phyloP scores from a whole-genome alignment of 805 yeast species.

The Monosporozyma servazzii region DNA sequence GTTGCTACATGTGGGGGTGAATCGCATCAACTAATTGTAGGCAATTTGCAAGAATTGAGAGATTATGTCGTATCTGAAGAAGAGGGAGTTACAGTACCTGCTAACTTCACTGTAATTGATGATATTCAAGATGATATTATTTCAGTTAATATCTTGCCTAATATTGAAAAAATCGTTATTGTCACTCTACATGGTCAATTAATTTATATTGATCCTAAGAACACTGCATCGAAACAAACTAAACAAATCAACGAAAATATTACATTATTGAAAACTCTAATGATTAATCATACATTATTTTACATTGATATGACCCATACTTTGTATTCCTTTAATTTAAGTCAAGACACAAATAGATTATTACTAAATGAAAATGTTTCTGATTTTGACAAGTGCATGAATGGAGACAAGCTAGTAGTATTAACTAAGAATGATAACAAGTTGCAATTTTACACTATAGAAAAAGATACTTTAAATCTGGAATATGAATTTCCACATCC shows the following conservation, averaged over 20 bases:
- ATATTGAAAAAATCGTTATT: not conserved
- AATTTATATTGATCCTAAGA: not conserved
- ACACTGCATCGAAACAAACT: not conserved
- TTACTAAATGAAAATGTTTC: not conserved
- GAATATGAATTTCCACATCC: conserved; percentile 21
- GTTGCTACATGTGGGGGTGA: conserved; percentile 32
- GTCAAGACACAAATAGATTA: not conserved
- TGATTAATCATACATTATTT: not conserved
- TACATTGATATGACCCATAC: not conserved
- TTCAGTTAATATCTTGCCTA: not conserved
- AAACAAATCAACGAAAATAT: not conserved
- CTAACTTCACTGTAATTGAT: not conserved
- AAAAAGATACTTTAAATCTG: conserved; percentile 6
- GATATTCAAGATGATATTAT: not conserved
- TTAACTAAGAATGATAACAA: not conserved
- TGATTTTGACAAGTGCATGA: conserved; percentile 1
- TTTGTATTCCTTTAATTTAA: not conserved
- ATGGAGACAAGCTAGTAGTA: conserved; percentile 3
- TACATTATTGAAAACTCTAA: not conserved
- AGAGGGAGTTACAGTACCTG: conserved; percentile 3
- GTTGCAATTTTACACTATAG: not conserved
- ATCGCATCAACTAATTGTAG: conserved; percentile 27
- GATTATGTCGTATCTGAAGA: conserved; percentile 19
- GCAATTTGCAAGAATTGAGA: conserved; percentile 29
- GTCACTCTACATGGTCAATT: not conserved